Base-by-base conservation (phyloP, 805 yeast genomes). In the Torulaspora maleeae region DNA sequence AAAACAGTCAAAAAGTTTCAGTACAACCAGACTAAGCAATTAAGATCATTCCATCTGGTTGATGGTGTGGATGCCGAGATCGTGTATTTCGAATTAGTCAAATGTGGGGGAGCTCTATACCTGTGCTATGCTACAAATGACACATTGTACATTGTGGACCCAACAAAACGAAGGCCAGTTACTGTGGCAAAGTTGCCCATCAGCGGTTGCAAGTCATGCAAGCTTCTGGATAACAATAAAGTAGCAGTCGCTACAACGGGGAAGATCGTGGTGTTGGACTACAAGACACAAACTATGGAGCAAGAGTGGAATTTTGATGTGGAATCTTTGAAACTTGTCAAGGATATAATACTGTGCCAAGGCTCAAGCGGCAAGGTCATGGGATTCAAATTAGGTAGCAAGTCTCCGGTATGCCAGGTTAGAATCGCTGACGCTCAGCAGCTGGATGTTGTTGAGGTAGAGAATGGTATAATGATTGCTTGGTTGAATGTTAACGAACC, bases 71-170 rank as follows among this genome's bases (percentile, higher is more conserved):
- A 53, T 34, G 64, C 58, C 15, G 60, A 50, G 24, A 67, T 66
- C 9, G 50, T 45, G n/a, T 50, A 58, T 22, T 59, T 65, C 51
- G 63, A 56, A 43, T 52, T 59, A 11, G 49, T 64, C 27, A 41
- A 34, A 16, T 44, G 45, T 9, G 50, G 41, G 19, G 50, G 49
- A 4, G 47, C 44, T 2, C 63, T 63, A 27, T 51, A 51, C 8
- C 45, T 73, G 10, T 49, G 67, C 42, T 61, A 63, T 10, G 49
- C 58, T 12, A 55, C 66, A 3, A 58, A 58, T 39, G 41, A 55
- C 58, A 73, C 80, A 8, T 82, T 82, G 9, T 81, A 80, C 59
- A 70, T 83, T 45, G 77, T 83, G 58, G 87, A 83, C 61, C 86
- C 86, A 35, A 53, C 59, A n/a, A 60, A 63, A 42, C 64, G 65